These are phyloP conservation scores for Beauveria australis DNA, from an alignment of 2,329 filamentous ascomycete genomes.

Conservation along the genomic window DNA sequence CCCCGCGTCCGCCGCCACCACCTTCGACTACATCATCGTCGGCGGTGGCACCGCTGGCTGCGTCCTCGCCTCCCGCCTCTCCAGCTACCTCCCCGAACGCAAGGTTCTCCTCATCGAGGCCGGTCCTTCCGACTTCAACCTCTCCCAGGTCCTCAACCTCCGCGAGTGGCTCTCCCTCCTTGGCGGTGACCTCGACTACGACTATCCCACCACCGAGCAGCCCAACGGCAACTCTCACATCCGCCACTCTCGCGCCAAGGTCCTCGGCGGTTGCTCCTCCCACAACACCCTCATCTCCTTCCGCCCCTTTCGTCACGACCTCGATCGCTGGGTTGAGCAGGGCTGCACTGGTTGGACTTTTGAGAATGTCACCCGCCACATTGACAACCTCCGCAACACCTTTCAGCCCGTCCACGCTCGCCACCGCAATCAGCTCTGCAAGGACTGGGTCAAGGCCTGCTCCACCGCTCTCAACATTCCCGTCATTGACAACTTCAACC, in stretches of 20 bases:
- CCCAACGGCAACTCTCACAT: conserved; percentile 89
- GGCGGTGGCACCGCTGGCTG: conserved; percentile 82
- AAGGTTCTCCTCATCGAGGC: conserved; percentile 78
- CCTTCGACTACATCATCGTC: conserved; percentile 78
- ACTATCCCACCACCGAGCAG: conserved; percentile 84
- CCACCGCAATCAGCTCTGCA: conserved; percentile 83
- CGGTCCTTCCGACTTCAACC: conserved; percentile 81
- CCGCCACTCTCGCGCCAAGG: conserved; percentile 85
- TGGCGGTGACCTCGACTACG: conserved; percentile 82
- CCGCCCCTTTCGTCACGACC: conserved; percentile 82
- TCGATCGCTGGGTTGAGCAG: conserved; percentile 72
- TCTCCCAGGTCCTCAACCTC: conserved; percentile 77
- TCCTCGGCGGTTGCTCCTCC: conserved; percentile 84
- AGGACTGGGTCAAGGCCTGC: conserved; percentile 82
- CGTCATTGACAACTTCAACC: conserved; percentile 77
- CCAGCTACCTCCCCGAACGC: conserved; percentile 76
- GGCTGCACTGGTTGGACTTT: conserved; percentile 84
- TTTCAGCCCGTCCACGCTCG: conserved; percentile 78
- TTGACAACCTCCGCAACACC: conserved; percentile 83
- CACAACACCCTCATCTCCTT: conserved; percentile 94
- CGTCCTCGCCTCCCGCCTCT: conserved; percentile 71
- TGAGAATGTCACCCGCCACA: conserved; percentile 69
- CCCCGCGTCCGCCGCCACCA: conserved; percentile 52
- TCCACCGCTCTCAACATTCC: conserved; percentile 72
- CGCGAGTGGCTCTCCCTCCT: conserved; percentile 81